Evolutionary conservation across 163 green algal species (phyloP).

Genomic region (Chlamydomonas reinhardtii): DNA sequence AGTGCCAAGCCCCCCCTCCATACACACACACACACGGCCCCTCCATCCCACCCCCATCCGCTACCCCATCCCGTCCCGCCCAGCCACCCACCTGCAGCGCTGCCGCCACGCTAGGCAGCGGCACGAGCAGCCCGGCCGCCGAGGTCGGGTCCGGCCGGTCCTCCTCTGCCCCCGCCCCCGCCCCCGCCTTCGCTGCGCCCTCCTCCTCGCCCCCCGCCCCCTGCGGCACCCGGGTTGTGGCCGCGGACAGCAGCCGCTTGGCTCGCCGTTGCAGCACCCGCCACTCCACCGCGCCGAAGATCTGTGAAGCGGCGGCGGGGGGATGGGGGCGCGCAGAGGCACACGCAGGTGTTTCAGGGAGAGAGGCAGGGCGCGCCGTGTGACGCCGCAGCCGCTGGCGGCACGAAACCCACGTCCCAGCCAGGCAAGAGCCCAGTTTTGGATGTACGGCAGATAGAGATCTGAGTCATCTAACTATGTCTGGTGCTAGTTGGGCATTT

Average conservation of each 20-base stretch:
- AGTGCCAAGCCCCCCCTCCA: no score
- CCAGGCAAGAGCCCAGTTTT: no score
- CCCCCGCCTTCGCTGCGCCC: background rate
- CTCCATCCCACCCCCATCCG: background rate
- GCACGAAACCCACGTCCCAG: no score
- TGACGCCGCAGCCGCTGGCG: no score
- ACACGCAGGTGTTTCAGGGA: no score
- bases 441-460: no score
- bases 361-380: no score
- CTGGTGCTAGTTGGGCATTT: no score
- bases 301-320: no score
- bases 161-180: background rate
- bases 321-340: no score
- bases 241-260: background rate
- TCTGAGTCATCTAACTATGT: no score
- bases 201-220: background rate
- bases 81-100: background rate
- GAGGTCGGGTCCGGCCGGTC: background rate
- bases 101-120: background rate
- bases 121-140: background rate
- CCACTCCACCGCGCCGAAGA: background rate
- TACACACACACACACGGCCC: no score
- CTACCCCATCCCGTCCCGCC: background rate
- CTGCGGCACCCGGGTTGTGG: background rate
- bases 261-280: background rate